phyloP scores from a whole-genome alignment of 2,329 filamentous ascomycete genomes.

The Bipolaris bicolor region DNA sequence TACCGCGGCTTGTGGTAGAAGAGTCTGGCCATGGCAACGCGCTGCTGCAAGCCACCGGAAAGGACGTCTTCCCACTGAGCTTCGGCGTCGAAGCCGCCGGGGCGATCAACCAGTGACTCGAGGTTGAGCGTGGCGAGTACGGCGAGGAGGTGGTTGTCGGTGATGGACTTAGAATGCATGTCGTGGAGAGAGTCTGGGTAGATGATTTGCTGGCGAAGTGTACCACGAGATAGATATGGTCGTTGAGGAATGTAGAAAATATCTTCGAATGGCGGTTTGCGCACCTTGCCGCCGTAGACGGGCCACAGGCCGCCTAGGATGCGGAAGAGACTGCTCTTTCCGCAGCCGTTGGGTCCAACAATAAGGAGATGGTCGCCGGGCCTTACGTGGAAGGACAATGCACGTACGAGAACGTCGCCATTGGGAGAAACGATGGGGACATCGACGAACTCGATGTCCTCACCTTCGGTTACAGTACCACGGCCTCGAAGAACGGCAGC shows the following conservation, averaged over 20 bases:
- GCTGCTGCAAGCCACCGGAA: constrained; percentile 90
- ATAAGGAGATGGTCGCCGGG: constrained; percentile 91
- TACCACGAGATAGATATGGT: constrained; percentile 89
- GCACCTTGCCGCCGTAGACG: constrained; percentile 91
- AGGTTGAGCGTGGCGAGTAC: constrained; percentile 84
- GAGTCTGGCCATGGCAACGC: constrained; percentile 92
- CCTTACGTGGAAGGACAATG: constrained; percentile 84
- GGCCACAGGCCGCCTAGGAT: constrained; percentile 97
- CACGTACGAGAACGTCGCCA: constrained; percentile 86
- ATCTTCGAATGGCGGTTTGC: constrained; percentile 87
- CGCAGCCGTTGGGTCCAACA: constrained; percentile 95
- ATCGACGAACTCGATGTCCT: constrained; percentile 81
- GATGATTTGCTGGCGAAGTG: constrained; percentile 93
- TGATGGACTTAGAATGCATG: constrained; percentile 83
- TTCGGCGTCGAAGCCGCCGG: constrained; percentile 88
- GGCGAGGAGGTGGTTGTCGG: constrained; percentile 77
- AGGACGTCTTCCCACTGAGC: constrained; percentile 96
- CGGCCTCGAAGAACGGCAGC: constrained; percentile 81
- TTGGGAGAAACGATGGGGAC: constrained; percentile 98
- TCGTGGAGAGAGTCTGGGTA: constrained; percentile 89
- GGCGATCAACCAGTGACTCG: constrained; percentile 78
- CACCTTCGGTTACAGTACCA: constrained; percentile 80
- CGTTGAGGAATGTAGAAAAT: constrained; percentile 99
- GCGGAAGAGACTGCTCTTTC: constrained; percentile 93
- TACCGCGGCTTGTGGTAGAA: constrained; percentile 94